Percentiles rank a stretch among this genome's conserved stretches.
These are phyloP conservation scores for Tetrapyrgos nigripes DNA, from an alignment of 1,284 basidiomycete species.

Conservation along the genomic window DNA sequence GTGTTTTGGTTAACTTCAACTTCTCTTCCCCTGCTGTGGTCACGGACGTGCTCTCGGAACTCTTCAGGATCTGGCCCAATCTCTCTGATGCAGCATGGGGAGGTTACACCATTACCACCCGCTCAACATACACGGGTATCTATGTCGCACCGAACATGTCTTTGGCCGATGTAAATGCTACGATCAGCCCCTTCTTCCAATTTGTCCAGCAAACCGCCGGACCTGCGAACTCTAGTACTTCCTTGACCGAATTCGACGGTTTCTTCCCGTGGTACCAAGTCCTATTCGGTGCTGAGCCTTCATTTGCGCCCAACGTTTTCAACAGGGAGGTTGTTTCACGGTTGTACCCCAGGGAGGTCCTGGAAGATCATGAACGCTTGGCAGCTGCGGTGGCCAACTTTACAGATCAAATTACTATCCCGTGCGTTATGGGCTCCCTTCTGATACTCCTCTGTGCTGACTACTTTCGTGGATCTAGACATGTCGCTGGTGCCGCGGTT, in stretches of 20 bases:
- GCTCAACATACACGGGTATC: conserved; percentile 19
- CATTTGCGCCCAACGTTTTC: too few species aligned
- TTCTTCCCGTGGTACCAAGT: not conserved
- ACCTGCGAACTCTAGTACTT: conserved; percentile 5
- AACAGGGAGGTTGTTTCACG: conserved; percentile 31
- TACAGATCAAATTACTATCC: conserved; percentile 5
- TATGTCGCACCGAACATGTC: conserved; percentile 40
- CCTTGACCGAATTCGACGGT: not conserved
- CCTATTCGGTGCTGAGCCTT: too few species aligned
- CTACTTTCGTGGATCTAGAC: too few species aligned
- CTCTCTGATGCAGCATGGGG: conserved; percentile 34
- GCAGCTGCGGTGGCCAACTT: conserved; percentile 17
- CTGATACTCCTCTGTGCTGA: not conserved
- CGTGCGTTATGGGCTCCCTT: conserved; percentile 2
- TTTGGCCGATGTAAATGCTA: conserved; percentile 33
- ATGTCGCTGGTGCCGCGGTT: conserved; percentile 45
- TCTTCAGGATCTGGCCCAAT: conserved; percentile 27
- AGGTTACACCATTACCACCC: conserved; percentile 26
- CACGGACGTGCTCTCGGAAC: conserved; percentile 28
- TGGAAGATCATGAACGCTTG: conserved; percentile 31
- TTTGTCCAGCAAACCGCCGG: conserved; percentile 28
- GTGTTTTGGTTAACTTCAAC: conserved; percentile 27
- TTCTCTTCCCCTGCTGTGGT: conserved; percentile 24
- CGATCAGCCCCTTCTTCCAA: conserved; percentile 35
- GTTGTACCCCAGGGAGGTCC: conserved; percentile 40